These are phyloP conservation scores for Kwoniella shandongensis DNA, from an alignment of 768 basidiomycete genomes.

Conservation along the genomic window DNA sequence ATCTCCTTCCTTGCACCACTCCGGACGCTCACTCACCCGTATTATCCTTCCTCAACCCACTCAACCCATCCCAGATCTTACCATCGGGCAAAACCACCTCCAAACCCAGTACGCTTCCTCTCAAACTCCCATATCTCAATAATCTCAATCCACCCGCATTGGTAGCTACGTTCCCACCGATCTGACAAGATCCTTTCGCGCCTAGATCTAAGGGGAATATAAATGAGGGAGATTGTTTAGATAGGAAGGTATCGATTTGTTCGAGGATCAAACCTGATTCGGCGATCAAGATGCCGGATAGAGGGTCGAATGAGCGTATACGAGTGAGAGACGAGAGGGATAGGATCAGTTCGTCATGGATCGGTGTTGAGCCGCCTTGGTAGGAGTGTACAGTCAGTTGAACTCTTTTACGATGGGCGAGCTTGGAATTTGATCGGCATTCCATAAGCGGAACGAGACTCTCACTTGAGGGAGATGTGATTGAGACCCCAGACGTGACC, in stretches of 20 bases:
- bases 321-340: constrained; percentile 77
- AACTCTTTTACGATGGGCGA: not conserved
- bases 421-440: not conserved
- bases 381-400: too few relatives aligned
- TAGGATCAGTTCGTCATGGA: constrained; percentile 81
- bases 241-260: constrained; percentile 79
- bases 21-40: constrained; percentile 63
- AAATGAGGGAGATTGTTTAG: constrained; percentile 60
- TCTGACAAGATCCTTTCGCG: constrained; percentile 96
- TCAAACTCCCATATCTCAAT: constrained; percentile 93
- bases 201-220: constrained; percentile 96
- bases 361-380: constrained; percentile 74
- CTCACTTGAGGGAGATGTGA: too few relatives aligned
- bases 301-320: constrained; percentile 55
- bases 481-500: too few relatives aligned
- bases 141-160: constrained; percentile 97
- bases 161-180: constrained; percentile 94
- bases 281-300: constrained; percentile 75
- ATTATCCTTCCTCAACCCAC: constrained; percentile 89
- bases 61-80: constrained; percentile 79
- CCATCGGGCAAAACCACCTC: constrained; percentile 97
- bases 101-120: constrained; percentile 91
- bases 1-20: not conserved
- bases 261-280: constrained; percentile 95
- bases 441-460: not conserved